A percentile compares a stretch with the other conserved stretches of the same genome.
Conservation (phyloP, 176 grass and related monocot genomes). For the Juncus inflexus region DNA sequence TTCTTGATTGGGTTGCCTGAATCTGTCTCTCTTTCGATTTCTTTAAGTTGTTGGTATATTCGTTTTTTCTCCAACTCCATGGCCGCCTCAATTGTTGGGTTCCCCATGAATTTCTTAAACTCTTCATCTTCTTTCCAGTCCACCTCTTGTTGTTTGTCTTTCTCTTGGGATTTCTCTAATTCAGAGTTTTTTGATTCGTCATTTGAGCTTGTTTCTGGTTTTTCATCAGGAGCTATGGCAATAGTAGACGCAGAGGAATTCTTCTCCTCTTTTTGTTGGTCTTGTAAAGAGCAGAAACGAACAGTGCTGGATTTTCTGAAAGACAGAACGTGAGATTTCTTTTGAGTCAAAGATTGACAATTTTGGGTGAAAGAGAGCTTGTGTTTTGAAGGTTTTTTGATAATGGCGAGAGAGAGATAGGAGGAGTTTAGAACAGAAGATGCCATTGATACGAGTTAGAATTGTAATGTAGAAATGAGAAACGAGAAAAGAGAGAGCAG, state of each 20-base stretch:
- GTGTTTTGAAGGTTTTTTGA: conserved; percentile 13
- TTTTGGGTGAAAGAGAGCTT: background rate
- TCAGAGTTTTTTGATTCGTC: conserved; percentile 7
- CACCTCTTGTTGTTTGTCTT: conserved; percentile 81
- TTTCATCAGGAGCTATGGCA: conserved; percentile 33
- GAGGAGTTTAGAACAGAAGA: conserved; percentile 13
- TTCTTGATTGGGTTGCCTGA: conserved; percentile 43
- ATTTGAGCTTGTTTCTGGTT: background rate
- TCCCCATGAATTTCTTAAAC: conserved; percentile 99
- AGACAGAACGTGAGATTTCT: background rate
- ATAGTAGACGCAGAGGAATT: conserved; percentile 14
- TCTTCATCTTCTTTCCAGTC: conserved; percentile 96
- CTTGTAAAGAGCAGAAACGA: conserved; percentile 34
- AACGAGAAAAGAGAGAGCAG: background rate
- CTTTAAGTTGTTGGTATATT: conserved; percentile 62
- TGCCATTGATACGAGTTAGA: conserved; percentile 9
- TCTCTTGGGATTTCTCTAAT: conserved; percentile 7
- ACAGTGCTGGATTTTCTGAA: conserved; percentile 30
- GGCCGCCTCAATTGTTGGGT: conserved; percentile 90
- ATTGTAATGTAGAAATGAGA: background rate
- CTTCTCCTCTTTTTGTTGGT: conserved; percentile 48
- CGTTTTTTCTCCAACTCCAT: conserved; percentile 96
- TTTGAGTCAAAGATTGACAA: conserved; percentile 16
- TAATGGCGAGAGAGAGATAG: background rate
- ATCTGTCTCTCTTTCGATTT: conserved; percentile 83